Conservation (phyloP, 805 yeast genomes). For the Sungouiozyma ichnusensis region DNA sequence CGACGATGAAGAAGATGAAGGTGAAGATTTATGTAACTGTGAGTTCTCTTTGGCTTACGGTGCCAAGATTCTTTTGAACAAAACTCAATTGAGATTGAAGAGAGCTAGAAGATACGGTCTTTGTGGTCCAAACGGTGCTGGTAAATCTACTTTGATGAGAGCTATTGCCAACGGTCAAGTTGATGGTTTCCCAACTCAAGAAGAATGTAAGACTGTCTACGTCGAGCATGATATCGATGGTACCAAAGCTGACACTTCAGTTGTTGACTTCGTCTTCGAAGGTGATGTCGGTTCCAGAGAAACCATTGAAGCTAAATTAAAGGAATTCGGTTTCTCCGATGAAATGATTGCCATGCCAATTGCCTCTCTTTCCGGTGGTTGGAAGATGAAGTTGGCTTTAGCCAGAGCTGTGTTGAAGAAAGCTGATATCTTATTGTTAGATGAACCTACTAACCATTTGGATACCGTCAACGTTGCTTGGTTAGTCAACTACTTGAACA, state of each 20-base stretch:
- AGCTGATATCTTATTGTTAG: conserved; percentile 94
- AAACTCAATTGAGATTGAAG: conserved; percentile 97
- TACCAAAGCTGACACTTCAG: conserved; percentile 92
- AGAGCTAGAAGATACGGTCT: conserved; percentile 99
- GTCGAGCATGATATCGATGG: conserved; percentile 99
- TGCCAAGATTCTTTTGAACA: conserved; percentile 99
- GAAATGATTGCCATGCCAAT: conserved; percentile 93
- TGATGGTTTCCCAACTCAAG: conserved; percentile 99
- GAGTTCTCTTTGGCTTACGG: conserved; percentile 99
- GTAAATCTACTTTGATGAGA: conserved; percentile 97
- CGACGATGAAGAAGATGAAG: conserved; percentile 97
- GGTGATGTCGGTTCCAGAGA: conserved; percentile 72
- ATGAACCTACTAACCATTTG: conserved; percentile 99
- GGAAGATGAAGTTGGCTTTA: conserved; percentile 99
- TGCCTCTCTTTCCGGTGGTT: conserved; percentile 97
- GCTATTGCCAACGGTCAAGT: conserved; percentile 97
- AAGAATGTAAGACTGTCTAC: conserved; percentile 97
- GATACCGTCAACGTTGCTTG: conserved; percentile 99
- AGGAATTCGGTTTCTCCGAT: conserved; percentile 86
- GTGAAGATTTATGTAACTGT: conserved; percentile 99
- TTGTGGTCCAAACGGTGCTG: conserved; percentile 99
- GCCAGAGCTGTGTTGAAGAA: conserved; percentile 98
- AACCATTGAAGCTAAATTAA: conserved; percentile 61
- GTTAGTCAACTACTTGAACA: conserved; percentile 97
- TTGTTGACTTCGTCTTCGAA: conserved; percentile 73